phyloP scores from a whole-genome alignment of 371 early-diverging fungal species.

The Mortierella sp. region DNA sequence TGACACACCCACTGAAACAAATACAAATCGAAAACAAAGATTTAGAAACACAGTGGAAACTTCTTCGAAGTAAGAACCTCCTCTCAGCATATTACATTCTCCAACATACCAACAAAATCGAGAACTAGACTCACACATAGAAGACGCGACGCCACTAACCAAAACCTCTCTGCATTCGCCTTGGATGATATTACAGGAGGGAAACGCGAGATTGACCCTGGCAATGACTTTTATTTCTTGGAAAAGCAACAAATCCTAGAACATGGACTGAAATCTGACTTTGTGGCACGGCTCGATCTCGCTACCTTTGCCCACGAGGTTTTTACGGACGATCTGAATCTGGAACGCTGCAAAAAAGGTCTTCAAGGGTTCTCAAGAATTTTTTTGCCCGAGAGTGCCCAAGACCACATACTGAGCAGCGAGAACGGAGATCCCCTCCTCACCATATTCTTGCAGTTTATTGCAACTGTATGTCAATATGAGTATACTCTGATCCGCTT shows the following conservation, averaged over 20 bases:
- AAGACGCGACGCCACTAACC: background rate
- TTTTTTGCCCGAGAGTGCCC: background rate
- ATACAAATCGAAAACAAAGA: conserved; percentile 2
- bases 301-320: conserved; percentile 25
- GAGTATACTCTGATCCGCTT: background rate
- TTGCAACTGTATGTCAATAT: conserved; percentile 21
- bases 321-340: background rate
- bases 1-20: conserved; percentile 18
- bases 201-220: conserved; percentile 6
- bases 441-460: conserved; percentile 22
- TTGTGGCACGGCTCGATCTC: conserved; percentile 20
- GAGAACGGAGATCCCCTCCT: background rate
- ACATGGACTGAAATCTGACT: conserved; percentile 3
- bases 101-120: no score
- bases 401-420: background rate
- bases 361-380: conserved; percentile 11
- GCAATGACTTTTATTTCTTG: conserved; percentile 11
- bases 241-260: conserved; percentile 10
- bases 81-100: background rate
- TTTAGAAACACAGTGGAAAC: conserved; percentile 25
- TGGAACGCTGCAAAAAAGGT: conserved; percentile 7
- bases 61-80: background rate
- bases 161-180: background rate
- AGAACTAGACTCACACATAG: no score
- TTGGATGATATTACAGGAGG: conserved; percentile 11